Conservation (phyloP, 352 stramenopile genomes). For the Blastocystis sp. region DNA sequence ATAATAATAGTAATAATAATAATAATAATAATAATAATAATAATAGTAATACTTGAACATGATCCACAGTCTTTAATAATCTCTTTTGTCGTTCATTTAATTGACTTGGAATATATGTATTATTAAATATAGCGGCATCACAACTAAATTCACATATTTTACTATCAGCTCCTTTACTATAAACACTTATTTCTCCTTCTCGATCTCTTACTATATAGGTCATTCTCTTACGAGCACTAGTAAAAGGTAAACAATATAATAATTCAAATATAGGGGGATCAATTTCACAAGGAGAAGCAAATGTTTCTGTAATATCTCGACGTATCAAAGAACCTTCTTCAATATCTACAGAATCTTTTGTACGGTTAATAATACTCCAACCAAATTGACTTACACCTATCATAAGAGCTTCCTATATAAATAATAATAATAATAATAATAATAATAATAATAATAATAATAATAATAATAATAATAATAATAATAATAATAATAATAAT, state of each 20-base stretch:
- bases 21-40: too few relatives aligned
- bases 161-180: slow-evolving; percentile 21
- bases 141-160: slow-evolving; percentile 15
- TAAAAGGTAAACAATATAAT: slow-evolving; percentile 11
- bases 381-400: slow-evolving; percentile 1
- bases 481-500: too few relatives aligned
- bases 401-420: slow-evolving; percentile 14
- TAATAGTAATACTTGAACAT: too few relatives aligned
- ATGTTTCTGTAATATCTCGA: too few relatives aligned
- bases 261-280: slow-evolving; percentile 25
- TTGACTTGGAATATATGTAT: too few relatives aligned
- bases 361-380: slow-evolving; percentile 17
- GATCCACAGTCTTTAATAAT: too few relatives aligned
- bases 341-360: slow-evolving; percentile 19
- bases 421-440: too few relatives aligned
- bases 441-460: too few relatives aligned
- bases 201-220: slow-evolving; percentile 16
- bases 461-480: too few relatives aligned
- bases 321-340: slow-evolving; percentile 4
- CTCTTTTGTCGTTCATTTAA: too few relatives aligned
- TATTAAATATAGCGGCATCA: not conserved
- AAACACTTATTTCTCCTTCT: slow-evolving; percentile 21
- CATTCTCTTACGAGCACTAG: slow-evolving; percentile 24
- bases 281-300: too few relatives aligned
- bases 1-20: too few relatives aligned